Evolutionary conservation across 495 filamentous ascomycete genomes (phyloP).

Genomic region (Talaromyces borbonicus): DNA sequence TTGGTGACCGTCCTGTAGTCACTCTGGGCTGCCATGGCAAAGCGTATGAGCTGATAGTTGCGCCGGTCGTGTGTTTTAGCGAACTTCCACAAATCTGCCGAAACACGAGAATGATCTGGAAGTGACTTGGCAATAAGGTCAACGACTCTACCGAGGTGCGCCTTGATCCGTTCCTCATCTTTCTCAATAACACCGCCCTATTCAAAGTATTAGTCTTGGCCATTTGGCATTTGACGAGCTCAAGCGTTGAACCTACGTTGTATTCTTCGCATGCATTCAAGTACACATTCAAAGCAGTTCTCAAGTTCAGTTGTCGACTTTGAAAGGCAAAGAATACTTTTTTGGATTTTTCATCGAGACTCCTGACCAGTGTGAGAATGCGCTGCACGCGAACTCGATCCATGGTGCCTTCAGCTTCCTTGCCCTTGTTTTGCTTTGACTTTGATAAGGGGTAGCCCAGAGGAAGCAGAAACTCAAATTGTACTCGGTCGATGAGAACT

Average conservation of each 20-base stretch:
- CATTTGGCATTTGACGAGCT: neutral
- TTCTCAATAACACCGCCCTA: slow-evolving; percentile 72
- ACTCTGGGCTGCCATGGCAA: slow-evolving; percentile 72
- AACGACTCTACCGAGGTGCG: slow-evolving; percentile 54
- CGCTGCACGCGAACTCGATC: slow-evolving; percentile 82
- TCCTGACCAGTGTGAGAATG: slow-evolving; percentile 68
- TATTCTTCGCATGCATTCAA: slow-evolving; percentile 74
- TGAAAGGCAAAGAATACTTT: slow-evolving; percentile 87
- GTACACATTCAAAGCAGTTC: slow-evolving; percentile 59
- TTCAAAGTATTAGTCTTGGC: slow-evolving; percentile 4
- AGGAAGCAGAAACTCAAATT: slow-evolving; percentile 79
- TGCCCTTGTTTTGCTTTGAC: slow-evolving; percentile 50
- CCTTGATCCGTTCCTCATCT: slow-evolving; percentile 56
- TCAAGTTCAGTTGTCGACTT: slow-evolving; percentile 57
- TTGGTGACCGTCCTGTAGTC: slow-evolving; percentile 87
- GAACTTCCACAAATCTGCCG: slow-evolving; percentile 74
- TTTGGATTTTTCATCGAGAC: slow-evolving; percentile 67
- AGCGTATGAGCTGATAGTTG: slow-evolving; percentile 79
- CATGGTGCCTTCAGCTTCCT: slow-evolving; percentile 49
- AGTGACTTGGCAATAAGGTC: slow-evolving; percentile 62
- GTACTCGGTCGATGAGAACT: slow-evolving; percentile 69
- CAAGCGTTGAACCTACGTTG: slow-evolving; percentile 41
- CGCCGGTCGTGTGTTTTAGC: slow-evolving; percentile 87
- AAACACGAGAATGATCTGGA: slow-evolving; percentile 58
- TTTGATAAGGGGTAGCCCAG: slow-evolving; percentile 76